Evolutionary conservation across 805 yeast genomes (phyloP).

Genomic region (Candida stauntonica): DNA sequence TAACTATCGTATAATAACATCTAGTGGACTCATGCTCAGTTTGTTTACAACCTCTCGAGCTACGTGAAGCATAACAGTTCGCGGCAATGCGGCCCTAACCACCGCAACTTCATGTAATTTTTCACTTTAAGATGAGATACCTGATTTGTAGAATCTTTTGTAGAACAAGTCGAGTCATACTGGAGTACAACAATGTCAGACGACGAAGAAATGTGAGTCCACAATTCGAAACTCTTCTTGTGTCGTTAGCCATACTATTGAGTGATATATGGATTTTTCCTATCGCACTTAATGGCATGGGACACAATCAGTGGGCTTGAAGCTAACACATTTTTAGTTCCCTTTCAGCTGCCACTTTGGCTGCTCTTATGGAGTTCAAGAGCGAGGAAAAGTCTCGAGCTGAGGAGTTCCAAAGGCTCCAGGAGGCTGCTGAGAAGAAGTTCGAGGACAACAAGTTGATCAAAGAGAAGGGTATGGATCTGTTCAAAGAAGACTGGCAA

Average conservation of each 20-base stretch:
- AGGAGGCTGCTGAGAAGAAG: constrained; percentile 53
- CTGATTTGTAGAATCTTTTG: too few species aligned
- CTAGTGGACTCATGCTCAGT: too few species aligned
- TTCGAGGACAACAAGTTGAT: constrained; percentile 27
- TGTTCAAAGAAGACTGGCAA: constrained; percentile 91
- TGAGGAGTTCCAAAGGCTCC: constrained; percentile 64
- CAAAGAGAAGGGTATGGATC: constrained; percentile 51
- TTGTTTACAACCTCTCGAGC: too few species aligned
- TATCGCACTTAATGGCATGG: neutral
- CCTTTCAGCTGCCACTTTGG: constrained; percentile 46
- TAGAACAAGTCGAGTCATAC: neutral
- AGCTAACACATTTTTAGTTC: constrained; percentile 7
- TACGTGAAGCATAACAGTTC: too few species aligned
- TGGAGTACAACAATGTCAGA: constrained; percentile 9
- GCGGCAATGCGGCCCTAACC: too few species aligned
- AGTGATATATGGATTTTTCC: neutral
- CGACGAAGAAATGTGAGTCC: constrained; percentile 20
- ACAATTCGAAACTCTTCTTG: neutral
- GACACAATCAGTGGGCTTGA: too few species aligned
- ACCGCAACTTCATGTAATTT: neutral
- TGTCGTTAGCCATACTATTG: neutral
- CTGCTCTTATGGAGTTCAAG: constrained; percentile 55
- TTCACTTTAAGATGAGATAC: neutral
- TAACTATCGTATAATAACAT: too few species aligned
- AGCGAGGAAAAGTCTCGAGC: constrained; percentile 52